Percentiles rank a stretch among this genome's conserved stretches.
Conservation (phyloP, 805 yeast genomes). For the Schwanniomyces vanrijiae region DNA sequence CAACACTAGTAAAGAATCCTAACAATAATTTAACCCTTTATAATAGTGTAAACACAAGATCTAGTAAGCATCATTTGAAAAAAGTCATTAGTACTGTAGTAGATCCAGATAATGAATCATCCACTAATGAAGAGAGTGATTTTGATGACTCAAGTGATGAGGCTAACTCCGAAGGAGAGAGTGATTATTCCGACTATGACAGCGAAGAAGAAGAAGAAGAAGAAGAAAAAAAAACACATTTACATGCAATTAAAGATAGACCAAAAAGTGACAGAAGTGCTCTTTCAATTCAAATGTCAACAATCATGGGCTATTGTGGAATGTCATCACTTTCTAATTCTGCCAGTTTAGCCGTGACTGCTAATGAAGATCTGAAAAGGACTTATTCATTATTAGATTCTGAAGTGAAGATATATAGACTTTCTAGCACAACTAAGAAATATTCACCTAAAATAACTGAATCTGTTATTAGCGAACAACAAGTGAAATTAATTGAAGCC, state of each 20-base stretch:
- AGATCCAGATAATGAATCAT: constrained; percentile 12
- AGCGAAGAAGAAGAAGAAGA: constrained; percentile 8
- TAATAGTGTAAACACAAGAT: not conserved
- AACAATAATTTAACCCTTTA: not conserved
- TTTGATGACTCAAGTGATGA: constrained; percentile 7
- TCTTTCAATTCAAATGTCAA: constrained; percentile 22
- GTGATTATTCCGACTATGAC: constrained; percentile 9
- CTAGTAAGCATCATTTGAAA: not conserved
- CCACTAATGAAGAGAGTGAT: constrained; percentile 11
- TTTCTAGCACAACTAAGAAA: constrained; percentile 18
- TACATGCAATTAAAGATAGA: constrained; percentile 22
- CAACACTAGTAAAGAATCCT: not conserved
- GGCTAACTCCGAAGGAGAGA: not conserved
- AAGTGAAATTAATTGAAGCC: constrained; percentile 21
- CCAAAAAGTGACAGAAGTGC: constrained; percentile 10
- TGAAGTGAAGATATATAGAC: constrained; percentile 21
- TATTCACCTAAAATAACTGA: constrained; percentile 15
- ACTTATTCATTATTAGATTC: constrained; percentile 29
- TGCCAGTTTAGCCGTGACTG: constrained; percentile 17
- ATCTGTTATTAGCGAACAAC: constrained; percentile 30
- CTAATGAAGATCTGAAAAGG: constrained; percentile 33
- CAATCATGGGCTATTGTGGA: constrained; percentile 39
- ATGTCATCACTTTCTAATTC: constrained; percentile 14
- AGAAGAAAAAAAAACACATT: constrained; percentile 25
- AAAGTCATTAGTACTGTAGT: constrained; percentile 28